Evolutionary conservation across 2,329 filamentous ascomycete genomes (phyloP), one percentile per base, ranked within the genome.

Genomic region (Sporothrix protearum): DNA sequence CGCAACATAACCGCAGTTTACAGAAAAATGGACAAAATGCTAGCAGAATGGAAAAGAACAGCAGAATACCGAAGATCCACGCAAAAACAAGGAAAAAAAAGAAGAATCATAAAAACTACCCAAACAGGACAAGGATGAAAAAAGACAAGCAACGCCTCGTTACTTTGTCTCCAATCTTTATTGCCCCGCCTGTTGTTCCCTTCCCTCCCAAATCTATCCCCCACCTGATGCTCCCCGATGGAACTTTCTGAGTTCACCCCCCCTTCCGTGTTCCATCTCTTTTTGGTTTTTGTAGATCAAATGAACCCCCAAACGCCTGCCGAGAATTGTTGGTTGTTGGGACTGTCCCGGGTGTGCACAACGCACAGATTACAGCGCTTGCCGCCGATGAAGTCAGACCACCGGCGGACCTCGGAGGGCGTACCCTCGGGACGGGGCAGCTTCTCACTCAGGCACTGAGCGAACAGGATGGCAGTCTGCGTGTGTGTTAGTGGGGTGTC

Each of bases 371-470:
- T 89, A 93, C 84, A 93, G 83, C 69, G 91, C 87, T 93, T 93
- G 78, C 91, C 91, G 75, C 94, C 94, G 78, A 97, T 92, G 81
- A 98, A 99, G 78, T 98, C 91, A 76, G 93, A 96, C 96, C 96
- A 99, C 78, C 91, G 90, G 80, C 92, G 90, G 78, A 98, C 96
- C 83, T 99, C 96, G 64, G 88, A 85, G 64, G 96, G 96, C 75
- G 97, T 95, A 70, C 94, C 95, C 80, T 96, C 93, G 74, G 88
- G 84, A 78, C 93, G 90, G 73, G 96, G 96, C 67, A 99, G 87
- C 86, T 98, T 99, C 86, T 94, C 92, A 83, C 86, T 96, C 93
- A 99, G 96, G 83, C 96, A 98, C 82, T 93, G 92, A 74, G 96
- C 94, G 79, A 98, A 98, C 77, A 98, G 92, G 75, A 96, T 90